phyloP scores from a whole-genome alignment of 192 early-diverging fungal species.

The Podila epicladia region DNA sequence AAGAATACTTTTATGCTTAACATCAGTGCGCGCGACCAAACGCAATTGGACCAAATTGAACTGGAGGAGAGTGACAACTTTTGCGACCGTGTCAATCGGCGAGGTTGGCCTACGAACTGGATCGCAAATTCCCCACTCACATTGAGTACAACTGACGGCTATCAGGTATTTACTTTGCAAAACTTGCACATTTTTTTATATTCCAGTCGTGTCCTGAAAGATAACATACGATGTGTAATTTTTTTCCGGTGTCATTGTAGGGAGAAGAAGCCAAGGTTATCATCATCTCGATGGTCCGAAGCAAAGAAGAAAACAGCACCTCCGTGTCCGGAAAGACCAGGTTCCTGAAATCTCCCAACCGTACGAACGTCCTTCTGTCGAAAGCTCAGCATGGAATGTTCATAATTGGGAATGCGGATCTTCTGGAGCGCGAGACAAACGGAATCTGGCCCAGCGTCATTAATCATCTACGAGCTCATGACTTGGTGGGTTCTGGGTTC shows the following conservation, averaged over 20 bases:
- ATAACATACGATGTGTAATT: too few species aligned
- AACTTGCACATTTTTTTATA: too few species aligned
- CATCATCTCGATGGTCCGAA: constrained; percentile 54
- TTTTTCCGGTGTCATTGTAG: neutral
- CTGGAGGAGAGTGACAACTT: constrained; percentile 11
- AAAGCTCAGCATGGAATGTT: constrained; percentile 70
- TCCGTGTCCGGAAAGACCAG: constrained; percentile 39
- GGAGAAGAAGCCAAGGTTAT: constrained; percentile 55
- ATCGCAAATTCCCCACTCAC: constrained; percentile 25
- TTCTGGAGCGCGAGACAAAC: constrained; percentile 33
- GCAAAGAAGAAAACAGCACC: constrained; percentile 7
- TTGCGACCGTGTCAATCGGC: neutral
- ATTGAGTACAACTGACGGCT: constrained; percentile 54
- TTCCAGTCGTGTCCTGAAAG: too few species aligned
- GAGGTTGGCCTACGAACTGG: neutral
- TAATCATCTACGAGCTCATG: constrained; percentile 25
- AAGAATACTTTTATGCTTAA: constrained; percentile 27
- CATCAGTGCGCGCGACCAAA: constrained; percentile 49
- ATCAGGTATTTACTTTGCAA: constrained; percentile 48
- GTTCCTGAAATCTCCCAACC: constrained; percentile 64
- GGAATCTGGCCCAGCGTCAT: constrained; percentile 57
- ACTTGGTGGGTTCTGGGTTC: constrained; percentile 48
- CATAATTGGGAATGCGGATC: constrained; percentile 56
- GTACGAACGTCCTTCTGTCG: constrained; percentile 65
- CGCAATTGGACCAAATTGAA: constrained; percentile 19